phyloP scores from a whole-genome alignment of 176 grass and related monocot species.

The Guadua angustifolia region DNA sequence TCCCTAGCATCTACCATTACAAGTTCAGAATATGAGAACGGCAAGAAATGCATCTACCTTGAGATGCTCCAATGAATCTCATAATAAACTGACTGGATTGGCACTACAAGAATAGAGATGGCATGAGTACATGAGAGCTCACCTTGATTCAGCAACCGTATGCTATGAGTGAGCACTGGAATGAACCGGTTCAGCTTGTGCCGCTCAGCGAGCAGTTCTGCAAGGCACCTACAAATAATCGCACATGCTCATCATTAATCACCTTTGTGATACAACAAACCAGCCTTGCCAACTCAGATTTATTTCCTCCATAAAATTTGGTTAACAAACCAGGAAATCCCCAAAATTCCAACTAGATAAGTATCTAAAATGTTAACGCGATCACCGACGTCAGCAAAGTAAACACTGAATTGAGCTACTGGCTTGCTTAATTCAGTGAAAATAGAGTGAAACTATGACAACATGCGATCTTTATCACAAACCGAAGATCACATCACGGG shows the following conservation, averaged over 20 bases:
- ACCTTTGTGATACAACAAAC: not conserved
- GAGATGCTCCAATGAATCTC: too few species aligned
- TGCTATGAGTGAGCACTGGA: conserved; percentile 72
- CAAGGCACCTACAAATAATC: conserved; percentile 70
- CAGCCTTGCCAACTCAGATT: not conserved
- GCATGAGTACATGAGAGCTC: conserved; percentile 43
- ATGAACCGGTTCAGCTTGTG: conserved; percentile 88
- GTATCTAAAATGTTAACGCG: not conserved
- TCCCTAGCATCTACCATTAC: too few species aligned
- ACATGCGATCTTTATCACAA: conserved; percentile 10
- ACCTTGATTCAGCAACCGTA: conserved; percentile 93
- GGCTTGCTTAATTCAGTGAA: not conserved
- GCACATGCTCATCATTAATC: conserved; percentile 7
- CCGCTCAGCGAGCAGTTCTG: conserved; percentile 85
- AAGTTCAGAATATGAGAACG: too few species aligned
- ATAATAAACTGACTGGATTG: too few species aligned
- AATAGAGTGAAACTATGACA: not conserved
- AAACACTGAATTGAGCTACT: conserved; percentile 13
- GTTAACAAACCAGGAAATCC: not conserved
- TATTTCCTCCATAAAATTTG: not conserved
- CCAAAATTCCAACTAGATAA: not conserved
- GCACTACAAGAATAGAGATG: conserved; percentile 29
- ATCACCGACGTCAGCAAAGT: conserved; percentile 3
- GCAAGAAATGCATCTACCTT: too few species aligned
- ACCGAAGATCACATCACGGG: conserved; percentile 41